Evolutionary conservation across 352 stramenopile genomes (phyloP).

Genomic region (Pythium utonaiense): DNA sequence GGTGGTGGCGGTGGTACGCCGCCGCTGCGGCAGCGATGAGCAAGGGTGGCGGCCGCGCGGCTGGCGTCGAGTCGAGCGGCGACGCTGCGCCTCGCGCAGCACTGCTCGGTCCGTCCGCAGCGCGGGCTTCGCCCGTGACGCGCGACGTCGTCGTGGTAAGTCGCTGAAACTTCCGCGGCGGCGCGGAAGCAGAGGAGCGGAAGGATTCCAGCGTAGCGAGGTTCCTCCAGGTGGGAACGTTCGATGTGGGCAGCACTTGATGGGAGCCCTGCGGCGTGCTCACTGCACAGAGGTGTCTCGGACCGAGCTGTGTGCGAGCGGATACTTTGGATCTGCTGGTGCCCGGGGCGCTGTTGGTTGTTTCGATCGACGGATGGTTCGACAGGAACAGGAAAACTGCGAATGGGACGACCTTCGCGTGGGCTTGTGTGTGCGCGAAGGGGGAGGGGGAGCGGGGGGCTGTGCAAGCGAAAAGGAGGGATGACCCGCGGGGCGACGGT

Average conservation of each 20-base stretch:
- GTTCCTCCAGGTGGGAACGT: background rate
- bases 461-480: slow-evolving; percentile 22
- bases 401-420: slow-evolving; percentile 27
- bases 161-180: background rate
- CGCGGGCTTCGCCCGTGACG: background rate
- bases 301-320: no score
- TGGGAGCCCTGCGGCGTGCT: no score
- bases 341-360: slow-evolving; percentile 5
- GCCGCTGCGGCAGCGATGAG: background rate
- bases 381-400: slow-evolving; percentile 33
- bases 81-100: background rate
- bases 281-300: no score
- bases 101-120: background rate
- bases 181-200: background rate
- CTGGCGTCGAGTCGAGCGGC: background rate
- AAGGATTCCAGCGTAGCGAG: background rate
- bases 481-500: slow-evolving; percentile 18
- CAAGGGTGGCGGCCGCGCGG: background rate
- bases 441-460: slow-evolving; percentile 1
- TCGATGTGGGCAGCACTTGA: background rate
- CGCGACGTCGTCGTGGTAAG: slow-evolving; percentile 3
- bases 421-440: background rate
- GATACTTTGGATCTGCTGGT: background rate
- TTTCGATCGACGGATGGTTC: slow-evolving; percentile 31
- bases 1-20: background rate